phyloP scores from a whole-genome alignment of 2,329 filamentous ascomycete genomes.

The Sarocladium kiliense region DNA sequence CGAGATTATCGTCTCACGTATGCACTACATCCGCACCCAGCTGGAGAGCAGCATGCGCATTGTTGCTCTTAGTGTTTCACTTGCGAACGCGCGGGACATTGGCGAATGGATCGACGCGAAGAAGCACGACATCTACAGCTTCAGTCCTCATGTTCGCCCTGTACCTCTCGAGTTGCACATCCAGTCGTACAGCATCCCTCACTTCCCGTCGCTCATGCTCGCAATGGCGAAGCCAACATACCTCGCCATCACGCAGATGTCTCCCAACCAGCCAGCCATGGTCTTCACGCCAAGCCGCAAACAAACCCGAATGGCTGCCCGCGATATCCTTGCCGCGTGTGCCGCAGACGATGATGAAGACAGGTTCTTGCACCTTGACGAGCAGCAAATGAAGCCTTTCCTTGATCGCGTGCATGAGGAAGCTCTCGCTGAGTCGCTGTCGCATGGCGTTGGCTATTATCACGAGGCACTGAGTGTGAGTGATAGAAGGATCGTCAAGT shows the following conservation, averaged over 20 bases:
- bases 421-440: conserved; percentile 80
- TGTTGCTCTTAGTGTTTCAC: conserved; percentile 81
- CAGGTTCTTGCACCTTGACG: conserved; percentile 81
- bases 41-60: conserved; percentile 82
- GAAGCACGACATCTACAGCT: conserved; percentile 98
- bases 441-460: conserved; percentile 94
- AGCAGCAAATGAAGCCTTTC: conserved; percentile 75
- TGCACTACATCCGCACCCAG: conserved; percentile 92
- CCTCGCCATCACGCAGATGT: conserved; percentile 80
- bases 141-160: conserved; percentile 85
- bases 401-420: conserved; percentile 80
- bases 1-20: conserved; percentile 93
- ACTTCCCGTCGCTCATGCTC: conserved; percentile 97
- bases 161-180: conserved; percentile 90
- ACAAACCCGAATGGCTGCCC: conserved; percentile 80
- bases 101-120: conserved; percentile 97
- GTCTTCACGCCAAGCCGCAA: conserved; percentile 92
- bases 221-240: conserved; percentile 97
- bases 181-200: conserved; percentile 91
- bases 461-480: conserved; percentile 86
- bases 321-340: conserved; percentile 83
- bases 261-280: conserved; percentile 81
- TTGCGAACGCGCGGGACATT: conserved; percentile 88
- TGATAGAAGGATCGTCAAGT: conserved; percentile 90
- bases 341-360: conserved; percentile 88